These are phyloP conservation scores for Clonostachys sp. DNA, from an alignment of 2,329 filamentous ascomycete genomes.

Conservation along the genomic window DNA sequence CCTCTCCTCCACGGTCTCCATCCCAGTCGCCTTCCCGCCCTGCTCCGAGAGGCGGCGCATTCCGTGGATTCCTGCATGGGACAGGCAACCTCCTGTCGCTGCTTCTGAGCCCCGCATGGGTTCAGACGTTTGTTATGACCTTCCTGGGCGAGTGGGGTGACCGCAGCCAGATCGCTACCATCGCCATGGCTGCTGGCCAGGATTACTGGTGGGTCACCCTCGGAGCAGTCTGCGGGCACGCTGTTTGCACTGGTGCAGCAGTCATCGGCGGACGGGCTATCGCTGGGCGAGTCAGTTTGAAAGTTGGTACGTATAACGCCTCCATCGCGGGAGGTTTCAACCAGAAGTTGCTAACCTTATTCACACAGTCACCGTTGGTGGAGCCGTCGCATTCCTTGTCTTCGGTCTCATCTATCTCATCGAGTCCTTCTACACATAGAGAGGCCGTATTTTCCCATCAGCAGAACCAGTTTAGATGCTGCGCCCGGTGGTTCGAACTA, in stretches of 20 bases:
- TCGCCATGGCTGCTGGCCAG: slow-evolving; percentile 96
- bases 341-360: slow-evolving; percentile 11
- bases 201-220: slow-evolving; percentile 99
- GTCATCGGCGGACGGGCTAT: slow-evolving; percentile 91
- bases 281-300: slow-evolving; percentile 88
- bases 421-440: slow-evolving; percentile 60
- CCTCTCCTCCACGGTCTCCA: slow-evolving; percentile 75
- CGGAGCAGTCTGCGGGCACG: slow-evolving; percentile 82
- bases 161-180: slow-evolving; percentile 94
- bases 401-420: slow-evolving; percentile 91
- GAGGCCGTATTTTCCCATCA: not conserved
- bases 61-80: slow-evolving; percentile 48
- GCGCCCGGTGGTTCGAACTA: not conserved
- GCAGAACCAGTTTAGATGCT: not conserved
- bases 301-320: slow-evolving; percentile 70
- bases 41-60: slow-evolving; percentile 35
- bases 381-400: slow-evolving; percentile 81
- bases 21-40: slow-evolving; percentile 67
- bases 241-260: slow-evolving; percentile 83
- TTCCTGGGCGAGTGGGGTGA: slow-evolving; percentile 99
- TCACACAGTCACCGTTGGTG: slow-evolving; percentile 82
- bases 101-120: slow-evolving; percentile 92
- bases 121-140: slow-evolving; percentile 98
- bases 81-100: slow-evolving; percentile 83
- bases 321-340: not conserved